Evolutionary conservation across 2,329 filamentous ascomycete species (phyloP).

Genomic region (Ceratocystis alfenasii): DNA sequence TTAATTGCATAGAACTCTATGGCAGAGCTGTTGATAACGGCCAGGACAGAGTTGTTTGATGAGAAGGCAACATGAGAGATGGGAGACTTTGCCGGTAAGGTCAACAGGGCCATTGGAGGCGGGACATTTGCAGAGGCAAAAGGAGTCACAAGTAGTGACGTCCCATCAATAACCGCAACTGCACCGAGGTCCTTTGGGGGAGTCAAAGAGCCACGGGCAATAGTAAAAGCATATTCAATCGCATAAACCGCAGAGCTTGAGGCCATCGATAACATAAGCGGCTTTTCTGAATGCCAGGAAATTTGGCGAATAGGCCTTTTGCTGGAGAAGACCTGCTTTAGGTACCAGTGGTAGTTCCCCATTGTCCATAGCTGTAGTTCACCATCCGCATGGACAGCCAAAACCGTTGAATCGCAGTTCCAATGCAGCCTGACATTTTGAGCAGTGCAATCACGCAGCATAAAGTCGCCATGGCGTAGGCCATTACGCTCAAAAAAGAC

Average conservation of each 20-base stretch:
- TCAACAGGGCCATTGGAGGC: conserved; percentile 81
- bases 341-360: conserved; percentile 95
- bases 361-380: conserved; percentile 90
- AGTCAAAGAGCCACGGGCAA: conserved; percentile 54
- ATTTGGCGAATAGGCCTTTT: conserved; percentile 30
- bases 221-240: conserved; percentile 53
- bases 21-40: conserved; percentile 54
- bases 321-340: conserved; percentile 73
- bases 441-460: conserved; percentile 49
- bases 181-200: conserved; percentile 66
- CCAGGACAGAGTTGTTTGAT: conserved; percentile 51
- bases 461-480: conserved; percentile 89
- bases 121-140: conserved; percentile 74
- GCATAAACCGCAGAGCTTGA: conserved; percentile 26
- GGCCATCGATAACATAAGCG: conserved; percentile 53
- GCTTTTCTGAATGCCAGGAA: conserved; percentile 80
- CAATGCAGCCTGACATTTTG: conserved; percentile 58
- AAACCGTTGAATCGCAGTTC: conserved; percentile 85
- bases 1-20: conserved; percentile 62
- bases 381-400: conserved; percentile 66
- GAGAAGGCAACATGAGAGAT: conserved; percentile 66
- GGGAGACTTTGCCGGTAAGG: conserved; percentile 50
- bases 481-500: conserved; percentile 96
- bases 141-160: conserved; percentile 68
- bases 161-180: conserved; percentile 76